A percentile compares a stretch with the other conserved stretches of the same genome.
Evolutionary conservation across 2,329 filamentous ascomycete genomes (phyloP).

Genomic region (Diaporthe velutina): DNA sequence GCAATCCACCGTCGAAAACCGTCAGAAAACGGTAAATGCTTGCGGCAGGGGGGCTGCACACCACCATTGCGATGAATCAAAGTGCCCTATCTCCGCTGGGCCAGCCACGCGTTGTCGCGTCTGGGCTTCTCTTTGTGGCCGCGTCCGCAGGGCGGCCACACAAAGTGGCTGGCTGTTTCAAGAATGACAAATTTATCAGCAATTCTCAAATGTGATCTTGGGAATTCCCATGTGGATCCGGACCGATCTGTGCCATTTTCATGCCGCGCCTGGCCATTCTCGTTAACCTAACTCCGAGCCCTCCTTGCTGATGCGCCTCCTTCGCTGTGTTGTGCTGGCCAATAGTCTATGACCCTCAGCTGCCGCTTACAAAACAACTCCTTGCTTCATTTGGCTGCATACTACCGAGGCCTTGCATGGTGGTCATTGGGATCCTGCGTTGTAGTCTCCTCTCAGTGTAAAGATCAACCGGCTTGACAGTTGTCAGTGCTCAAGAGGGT

Average conservation of each 20-base stretch:
- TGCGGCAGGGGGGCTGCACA: slow-evolving; percentile 32
- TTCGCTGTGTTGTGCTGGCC: not conserved
- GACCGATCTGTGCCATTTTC: not conserved
- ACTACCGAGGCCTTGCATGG: not conserved
- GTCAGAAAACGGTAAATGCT: slow-evolving; percentile 31
- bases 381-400: not conserved
- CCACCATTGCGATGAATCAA: not conserved
- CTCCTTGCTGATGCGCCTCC: slow-evolving; percentile 1
- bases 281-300: not conserved
- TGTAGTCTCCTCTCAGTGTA: not conserved
- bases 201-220: not conserved
- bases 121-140: slow-evolving; percentile 5
- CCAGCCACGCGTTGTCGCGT: slow-evolving; percentile 2
- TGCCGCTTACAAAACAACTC: not conserved
- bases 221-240: too few relatives aligned
- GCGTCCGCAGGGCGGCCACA: slow-evolving; percentile 8
- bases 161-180: slow-evolving; percentile 24
- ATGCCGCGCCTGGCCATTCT: not conserved
- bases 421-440: not conserved
- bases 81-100: slow-evolving; percentile 6
- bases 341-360: not conserved
- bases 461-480: not conserved
- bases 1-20: not conserved
- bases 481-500: not conserved
- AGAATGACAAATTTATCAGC: slow-evolving; percentile 23